These are phyloP conservation scores for Penicillium nordicum DNA, from an alignment of 2,329 filamentous ascomycete genomes.

Conservation along the genomic window DNA sequence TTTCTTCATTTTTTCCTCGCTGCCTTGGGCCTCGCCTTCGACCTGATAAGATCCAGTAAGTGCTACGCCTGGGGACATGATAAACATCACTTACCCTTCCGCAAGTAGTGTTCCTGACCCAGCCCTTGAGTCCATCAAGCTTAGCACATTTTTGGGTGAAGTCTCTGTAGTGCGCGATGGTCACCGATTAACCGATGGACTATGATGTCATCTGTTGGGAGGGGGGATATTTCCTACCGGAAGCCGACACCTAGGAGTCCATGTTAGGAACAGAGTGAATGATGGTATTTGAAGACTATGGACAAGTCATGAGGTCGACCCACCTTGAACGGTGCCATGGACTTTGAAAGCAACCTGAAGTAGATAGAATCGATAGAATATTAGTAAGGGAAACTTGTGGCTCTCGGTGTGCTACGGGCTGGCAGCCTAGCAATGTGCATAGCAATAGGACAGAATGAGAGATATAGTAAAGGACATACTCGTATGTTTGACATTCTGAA, in stretches of 20 bases:
- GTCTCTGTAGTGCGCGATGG: slow-evolving; percentile 25
- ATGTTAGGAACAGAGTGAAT: background rate
- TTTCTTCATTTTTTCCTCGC: slow-evolving; percentile 59
- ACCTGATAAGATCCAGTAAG: slow-evolving; percentile 55
- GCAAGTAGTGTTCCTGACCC: slow-evolving; percentile 47
- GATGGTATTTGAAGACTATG: background rate
- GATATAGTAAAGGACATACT: slow-evolving; percentile 5
- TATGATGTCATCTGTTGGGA: slow-evolving; percentile 19
- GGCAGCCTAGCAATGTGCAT: background rate
- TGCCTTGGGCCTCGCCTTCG: slow-evolving; percentile 82
- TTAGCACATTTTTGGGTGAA: slow-evolving; percentile 46
- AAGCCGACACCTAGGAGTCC: slow-evolving; percentile 32
- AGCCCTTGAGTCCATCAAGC: slow-evolving; percentile 46
- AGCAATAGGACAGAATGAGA: background rate
- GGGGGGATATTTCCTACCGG: slow-evolving; percentile 22
- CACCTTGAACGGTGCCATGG: slow-evolving; percentile 69
- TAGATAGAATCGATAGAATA: background rate
- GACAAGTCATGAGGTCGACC: slow-evolving; percentile 10
- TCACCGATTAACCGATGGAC: background rate
- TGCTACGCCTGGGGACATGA: background rate
- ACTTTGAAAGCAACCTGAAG: slow-evolving; percentile 46
- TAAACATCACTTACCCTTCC: slow-evolving; percentile 39
- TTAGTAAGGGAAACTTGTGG: slow-evolving; percentile 6
- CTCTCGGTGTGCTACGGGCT: background rate
- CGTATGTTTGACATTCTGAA: slow-evolving; percentile 22